Evolutionary conservation across 129 eudicot genomes (phyloP).

Genomic region (Tagetes patula): DNA sequence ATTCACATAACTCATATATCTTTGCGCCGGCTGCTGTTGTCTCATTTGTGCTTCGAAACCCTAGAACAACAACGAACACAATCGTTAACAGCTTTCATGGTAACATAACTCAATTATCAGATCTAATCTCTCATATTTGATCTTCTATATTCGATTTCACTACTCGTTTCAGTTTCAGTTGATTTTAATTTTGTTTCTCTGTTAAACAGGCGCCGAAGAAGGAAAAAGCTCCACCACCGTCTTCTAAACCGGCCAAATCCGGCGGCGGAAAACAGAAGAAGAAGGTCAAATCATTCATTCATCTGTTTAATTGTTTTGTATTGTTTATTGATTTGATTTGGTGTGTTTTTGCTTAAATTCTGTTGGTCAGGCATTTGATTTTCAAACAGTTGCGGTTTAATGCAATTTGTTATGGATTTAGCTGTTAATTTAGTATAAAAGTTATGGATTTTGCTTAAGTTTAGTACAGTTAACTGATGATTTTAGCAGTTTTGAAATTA

Average conservation of each 20-base stretch:
- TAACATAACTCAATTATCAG: neutral
- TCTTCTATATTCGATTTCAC: neutral
- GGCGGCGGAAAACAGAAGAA: constrained; percentile 14
- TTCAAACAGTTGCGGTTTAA: neutral
- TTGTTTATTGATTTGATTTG: neutral
- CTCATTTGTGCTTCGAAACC: neutral
- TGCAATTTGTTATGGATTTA: neutral
- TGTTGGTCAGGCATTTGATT: neutral
- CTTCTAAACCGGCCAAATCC: constrained; percentile 8
- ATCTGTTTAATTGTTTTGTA: neutral
- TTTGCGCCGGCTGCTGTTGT: neutral
- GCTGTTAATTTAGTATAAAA: neutral
- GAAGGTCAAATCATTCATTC: neutral
- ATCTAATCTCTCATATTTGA: neutral
- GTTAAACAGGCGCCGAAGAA: constrained; percentile 22
- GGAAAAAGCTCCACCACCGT: constrained; percentile 22
- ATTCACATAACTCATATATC: neutral
- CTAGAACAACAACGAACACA: neutral
- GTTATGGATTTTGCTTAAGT: too few relatives aligned
- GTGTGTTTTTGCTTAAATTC: neutral
- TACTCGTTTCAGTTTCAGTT: neutral
- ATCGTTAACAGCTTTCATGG: neutral
- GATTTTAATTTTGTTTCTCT: neutral
- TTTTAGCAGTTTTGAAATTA: too few relatives aligned
- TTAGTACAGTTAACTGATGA: too few relatives aligned